Evolutionary conservation across 2,329 filamentous ascomycete genomes (phyloP), one percentile per base, ranked within the genome.

Genomic region (Diaporthe batatas): DNA sequence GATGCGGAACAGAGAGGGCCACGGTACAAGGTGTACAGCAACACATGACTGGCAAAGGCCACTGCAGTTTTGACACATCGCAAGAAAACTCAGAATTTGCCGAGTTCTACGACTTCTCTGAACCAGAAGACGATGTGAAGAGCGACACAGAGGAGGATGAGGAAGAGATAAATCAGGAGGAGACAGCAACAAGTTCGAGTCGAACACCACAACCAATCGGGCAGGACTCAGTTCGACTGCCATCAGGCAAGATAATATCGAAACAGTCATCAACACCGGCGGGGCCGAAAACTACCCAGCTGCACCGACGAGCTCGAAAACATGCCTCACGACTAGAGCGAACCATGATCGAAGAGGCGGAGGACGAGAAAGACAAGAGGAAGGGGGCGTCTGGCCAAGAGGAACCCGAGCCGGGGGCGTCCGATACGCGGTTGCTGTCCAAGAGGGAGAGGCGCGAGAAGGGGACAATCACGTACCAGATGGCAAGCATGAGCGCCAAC

Each of bases 21-120:
- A 86, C 83, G 0, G 79, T 80, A 0, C 80, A 86, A 65, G 88
- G 83, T 0, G 83, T 85, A 0, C 86, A 87, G 74, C 85, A 87
- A 47, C 88, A 89, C 70, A 89, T 88, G 86, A 75, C 79, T 0
- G 82, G 79, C 2, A 88, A 86, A 62, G 83, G 85, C 0, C 70
- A 89, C 72, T 88, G 86, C 75, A 82, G 78, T 29, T 79, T 87
- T 49, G 80, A 86, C 39, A 75, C 84, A 0, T 69, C 78, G 0
- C 77, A 78, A 3, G 74, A 79, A 5, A 80, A 79, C n/a, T 79
- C 80, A 0, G 84, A 86, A 54, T 82, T 81, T 16, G 76, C 78
- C 32, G 83, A 85, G 3, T 86, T 86, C 68, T 87, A 84, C 68
- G 79, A 85, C 12, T 76, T 81, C 14, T 73, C 69, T 10, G 73